Evolutionary conservation across 148 eudicot genomes (phyloP).

Genomic region (Fagopyrum homotropicum): DNA sequence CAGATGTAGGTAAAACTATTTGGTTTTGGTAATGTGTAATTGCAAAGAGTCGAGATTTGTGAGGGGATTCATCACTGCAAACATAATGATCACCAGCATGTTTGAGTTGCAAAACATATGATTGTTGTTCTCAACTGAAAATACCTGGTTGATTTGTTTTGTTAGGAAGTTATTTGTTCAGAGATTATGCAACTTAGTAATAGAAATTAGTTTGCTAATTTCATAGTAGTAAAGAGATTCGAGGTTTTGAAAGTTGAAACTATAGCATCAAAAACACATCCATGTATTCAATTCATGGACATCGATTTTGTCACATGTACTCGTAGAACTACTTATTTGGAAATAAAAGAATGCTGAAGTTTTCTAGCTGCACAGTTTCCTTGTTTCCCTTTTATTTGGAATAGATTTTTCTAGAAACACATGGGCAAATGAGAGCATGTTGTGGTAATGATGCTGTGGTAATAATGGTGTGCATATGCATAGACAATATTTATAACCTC

Average conservation of each 20-base stretch:
- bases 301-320: not conserved
- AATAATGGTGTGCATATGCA: not conserved
- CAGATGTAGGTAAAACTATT: not conserved
- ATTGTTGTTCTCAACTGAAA: not conserved
- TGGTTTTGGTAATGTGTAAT: not conserved
- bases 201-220: not conserved
- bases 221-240: not conserved
- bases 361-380: not conserved
- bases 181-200: not conserved
- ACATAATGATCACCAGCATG: not conserved
- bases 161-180: not conserved
- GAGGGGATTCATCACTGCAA: not conserved
- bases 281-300: not conserved
- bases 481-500: not conserved
- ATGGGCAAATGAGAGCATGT: not conserved
- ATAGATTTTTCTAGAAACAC: not conserved
- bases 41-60: not conserved
- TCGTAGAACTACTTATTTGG: not conserved
- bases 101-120: not conserved
- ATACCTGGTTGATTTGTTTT: not conserved
- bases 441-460: not conserved
- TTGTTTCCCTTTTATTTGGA: not conserved
- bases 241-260: not conserved
- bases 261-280: not conserved
- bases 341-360: not conserved